These are phyloP conservation scores for Chromera velia DNA, from an alignment of 73 alveolate genomes.

Conservation along the genomic window DNA sequence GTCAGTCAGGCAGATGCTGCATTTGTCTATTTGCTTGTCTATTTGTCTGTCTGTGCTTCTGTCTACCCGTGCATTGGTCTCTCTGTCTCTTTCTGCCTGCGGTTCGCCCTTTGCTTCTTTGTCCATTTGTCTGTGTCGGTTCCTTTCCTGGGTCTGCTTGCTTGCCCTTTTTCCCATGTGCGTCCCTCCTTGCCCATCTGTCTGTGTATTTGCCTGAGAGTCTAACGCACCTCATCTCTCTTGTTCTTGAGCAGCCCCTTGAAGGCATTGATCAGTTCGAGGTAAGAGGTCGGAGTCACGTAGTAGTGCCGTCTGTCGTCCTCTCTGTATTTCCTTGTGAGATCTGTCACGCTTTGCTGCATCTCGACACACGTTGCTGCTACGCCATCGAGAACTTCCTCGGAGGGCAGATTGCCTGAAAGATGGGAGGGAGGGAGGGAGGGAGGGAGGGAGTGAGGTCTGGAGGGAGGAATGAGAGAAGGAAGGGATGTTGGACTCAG, in stretches of 20 bases:
- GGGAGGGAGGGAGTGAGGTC: too few species aligned
- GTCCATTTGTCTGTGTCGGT: constrained; percentile 24
- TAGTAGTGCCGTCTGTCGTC: constrained; percentile 90
- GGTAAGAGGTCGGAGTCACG: constrained; percentile 94
- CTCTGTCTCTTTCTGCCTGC: not conserved
- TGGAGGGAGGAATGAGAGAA: too few species aligned
- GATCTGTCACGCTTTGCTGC: constrained; percentile 84
- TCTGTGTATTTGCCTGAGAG: too few species aligned
- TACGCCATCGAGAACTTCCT: constrained; percentile 65
- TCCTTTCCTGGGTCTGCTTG: constrained; percentile 4
- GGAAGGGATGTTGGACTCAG: too few species aligned
- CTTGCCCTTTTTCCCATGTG: too few species aligned
- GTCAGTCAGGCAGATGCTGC: too few species aligned
- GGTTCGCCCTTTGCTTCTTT: constrained; percentile 25
- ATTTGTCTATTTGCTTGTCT: too few species aligned
- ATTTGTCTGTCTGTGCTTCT: too few species aligned
- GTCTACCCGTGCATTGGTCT: not conserved
- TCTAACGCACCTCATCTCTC: constrained; percentile 62
- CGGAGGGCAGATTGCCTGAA: too few species aligned
- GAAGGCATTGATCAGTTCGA: constrained; percentile 88
- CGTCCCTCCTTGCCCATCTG: constrained; percentile 30
- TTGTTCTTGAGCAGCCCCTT: constrained; percentile 71
- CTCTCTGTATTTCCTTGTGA: constrained; percentile 68
- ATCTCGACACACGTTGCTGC: constrained; percentile 88
- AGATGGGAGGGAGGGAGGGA: too few species aligned